phyloP scores from a whole-genome alignment of 345 rosid species.

The Eucalyptus brandiana region DNA sequence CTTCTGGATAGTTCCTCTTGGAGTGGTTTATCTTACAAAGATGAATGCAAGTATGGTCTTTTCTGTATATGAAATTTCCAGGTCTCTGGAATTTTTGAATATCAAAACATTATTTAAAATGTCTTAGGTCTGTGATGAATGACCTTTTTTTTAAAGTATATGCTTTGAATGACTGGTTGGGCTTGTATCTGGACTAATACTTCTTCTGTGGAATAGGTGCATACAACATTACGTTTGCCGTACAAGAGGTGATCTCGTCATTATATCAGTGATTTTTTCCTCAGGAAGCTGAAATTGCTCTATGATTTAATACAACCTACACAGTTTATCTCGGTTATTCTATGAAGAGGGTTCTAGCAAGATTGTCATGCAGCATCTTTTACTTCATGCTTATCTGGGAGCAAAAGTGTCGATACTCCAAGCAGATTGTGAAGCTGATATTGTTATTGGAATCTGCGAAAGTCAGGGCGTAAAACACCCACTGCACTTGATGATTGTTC shows the following conservation, averaged over 20 bases:
- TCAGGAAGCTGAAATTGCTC: neutral
- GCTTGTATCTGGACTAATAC: neutral
- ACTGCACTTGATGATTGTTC: neutral
- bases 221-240: neutral
- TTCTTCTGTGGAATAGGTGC: neutral
- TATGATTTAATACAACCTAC: neutral
- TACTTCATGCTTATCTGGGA: neutral
- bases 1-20: neutral
- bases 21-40: neutral
- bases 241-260: neutral
- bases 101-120: neutral
- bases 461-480: neutral
- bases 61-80: neutral
- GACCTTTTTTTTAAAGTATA: neutral
- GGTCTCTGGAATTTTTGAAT: neutral
- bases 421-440: neutral
- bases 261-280: neutral
- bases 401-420: neutral
- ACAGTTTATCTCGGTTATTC: neutral
- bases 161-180: neutral
- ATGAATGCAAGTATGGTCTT: neutral
- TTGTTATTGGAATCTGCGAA: neutral
- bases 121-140: neutral
- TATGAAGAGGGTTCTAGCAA: neutral
- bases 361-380: neutral